These are phyloP conservation scores for Panaeolus papilionaceus DNA, from an alignment of 768 basidiomycete species.

Conservation along the genomic window DNA sequence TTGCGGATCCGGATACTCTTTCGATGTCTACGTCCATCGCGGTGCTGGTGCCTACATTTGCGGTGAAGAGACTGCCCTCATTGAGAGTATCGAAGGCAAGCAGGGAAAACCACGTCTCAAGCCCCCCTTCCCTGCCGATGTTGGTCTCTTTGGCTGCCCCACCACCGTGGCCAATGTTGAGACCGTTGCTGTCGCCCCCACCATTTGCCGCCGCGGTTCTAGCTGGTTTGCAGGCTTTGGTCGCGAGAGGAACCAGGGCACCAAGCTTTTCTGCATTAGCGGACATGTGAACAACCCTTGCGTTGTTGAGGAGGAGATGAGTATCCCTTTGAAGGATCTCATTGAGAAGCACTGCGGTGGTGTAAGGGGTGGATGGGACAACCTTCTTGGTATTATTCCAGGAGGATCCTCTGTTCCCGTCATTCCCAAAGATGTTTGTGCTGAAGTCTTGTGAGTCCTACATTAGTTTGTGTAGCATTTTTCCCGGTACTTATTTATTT, in stretches of 20 bases:
- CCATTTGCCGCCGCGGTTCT: constrained; percentile 89
- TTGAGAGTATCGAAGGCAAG: constrained; percentile 97
- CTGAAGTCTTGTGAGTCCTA: constrained; percentile 81
- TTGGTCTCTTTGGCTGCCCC: constrained; percentile 96
- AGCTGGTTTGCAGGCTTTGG: constrained; percentile 95
- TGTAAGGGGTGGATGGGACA: constrained; percentile 94
- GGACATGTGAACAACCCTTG: constrained; percentile 99
- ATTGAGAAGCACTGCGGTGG: constrained; percentile 98
- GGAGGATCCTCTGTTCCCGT: constrained; percentile 96
- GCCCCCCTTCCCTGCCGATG: constrained; percentile 98
- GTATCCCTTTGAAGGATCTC: constrained; percentile 91
- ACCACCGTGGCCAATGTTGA: constrained; percentile 98
- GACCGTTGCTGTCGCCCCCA: constrained; percentile 97
- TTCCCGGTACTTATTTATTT: constrained; percentile 15
- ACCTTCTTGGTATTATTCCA: constrained; percentile 94
- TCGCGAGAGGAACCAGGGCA: constrained; percentile 90
- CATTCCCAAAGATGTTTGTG: constrained; percentile 81
- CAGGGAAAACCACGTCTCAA: constrained; percentile 98
- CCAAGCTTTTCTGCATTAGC: constrained; percentile 96
- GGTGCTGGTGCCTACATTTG: constrained; percentile 99
- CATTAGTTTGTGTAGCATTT: background rate
- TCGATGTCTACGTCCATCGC: constrained; percentile 98
- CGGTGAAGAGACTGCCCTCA: constrained; percentile 97
- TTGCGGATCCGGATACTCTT: constrained; percentile 91
- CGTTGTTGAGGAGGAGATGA: constrained; percentile 99